Base-by-base conservation (phyloP, 2,329 filamentous ascomycete species). In the Neofusicoccum sp. region DNA sequence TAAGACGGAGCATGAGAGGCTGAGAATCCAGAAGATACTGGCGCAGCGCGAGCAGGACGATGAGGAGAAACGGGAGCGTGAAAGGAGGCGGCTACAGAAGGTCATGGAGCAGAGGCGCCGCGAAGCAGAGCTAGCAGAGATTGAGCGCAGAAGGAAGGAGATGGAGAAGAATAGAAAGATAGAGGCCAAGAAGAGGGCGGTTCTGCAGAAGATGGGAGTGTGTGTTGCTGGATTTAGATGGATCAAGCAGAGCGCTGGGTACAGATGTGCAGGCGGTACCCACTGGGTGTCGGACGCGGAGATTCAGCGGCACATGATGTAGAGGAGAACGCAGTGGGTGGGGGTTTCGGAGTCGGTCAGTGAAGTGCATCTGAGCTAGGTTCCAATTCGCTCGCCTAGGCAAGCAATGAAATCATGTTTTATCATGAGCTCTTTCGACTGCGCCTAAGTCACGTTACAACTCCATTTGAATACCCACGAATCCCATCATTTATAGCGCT, bases 191-290 rank as follows among this genome's bases (percentile, higher is more conserved):
- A 72, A 68, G 9, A 80, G 84, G 73, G 66, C 70, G 43, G 87
- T 83, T 67, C 70, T 92, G 66, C 74, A 70, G 66, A 34, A 67
- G 1, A 78, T 85, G 77, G 89, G 89, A 0, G 56, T 73, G 0
- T 93, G 89, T 71, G 77, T 79, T 0, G 41, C 61, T 16, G 89
- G 88, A 0, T 92, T 52, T 69, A 61, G 63, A 0, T 92, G 89
- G 89, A 85, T 89, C 31, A 85, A 84, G 67, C 82, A 88, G 68
- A 44, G 2, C 1, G 70, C 68, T 1, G 89, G 89, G 0, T 92
- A 86, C 72, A 73, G 87, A 4, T 91, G 89, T 75, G 80, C 81
- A 0, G 89, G 83, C 0, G 88, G 88, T 0, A 70, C 69, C 2
- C 89, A 91, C 74, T 89, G 70, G 63, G 74, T 87, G 16, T 69